Evolutionary conservation across 495 filamentous ascomycete species (phyloP).

Genomic region (Aspergillus hancockii): DNA sequence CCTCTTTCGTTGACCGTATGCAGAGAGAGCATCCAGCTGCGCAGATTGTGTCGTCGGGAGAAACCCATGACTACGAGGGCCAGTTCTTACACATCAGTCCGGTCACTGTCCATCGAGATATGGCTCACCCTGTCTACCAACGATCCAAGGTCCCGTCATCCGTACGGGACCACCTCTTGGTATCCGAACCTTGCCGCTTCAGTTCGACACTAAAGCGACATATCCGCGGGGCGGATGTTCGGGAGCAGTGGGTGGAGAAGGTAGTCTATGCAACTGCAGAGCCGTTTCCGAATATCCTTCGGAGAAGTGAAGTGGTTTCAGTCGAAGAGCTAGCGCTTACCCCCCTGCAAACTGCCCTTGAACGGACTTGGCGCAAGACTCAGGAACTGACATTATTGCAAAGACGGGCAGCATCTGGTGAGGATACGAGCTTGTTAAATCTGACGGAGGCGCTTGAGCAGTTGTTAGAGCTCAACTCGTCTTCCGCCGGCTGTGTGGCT

Average conservation of each 20-base stretch:
- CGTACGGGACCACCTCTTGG: constrained; percentile 81
- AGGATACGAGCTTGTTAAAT: constrained; percentile 61
- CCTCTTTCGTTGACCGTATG: constrained; percentile 87
- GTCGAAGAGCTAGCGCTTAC: constrained; percentile 65
- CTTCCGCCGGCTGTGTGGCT: constrained; percentile 67
- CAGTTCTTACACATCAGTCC: constrained; percentile 86
- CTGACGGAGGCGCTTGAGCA: constrained; percentile 74
- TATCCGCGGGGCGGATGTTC: constrained; percentile 61
- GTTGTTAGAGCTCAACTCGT: constrained; percentile 64
- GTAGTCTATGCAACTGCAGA: constrained; percentile 81
- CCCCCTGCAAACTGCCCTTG: constrained; percentile 83
- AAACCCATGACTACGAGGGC: constrained; percentile 82
- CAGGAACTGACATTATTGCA: constrained; percentile 77
- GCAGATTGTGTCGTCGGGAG: constrained; percentile 71
- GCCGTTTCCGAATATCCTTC: constrained; percentile 86
- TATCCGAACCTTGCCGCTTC: constrained; percentile 70
- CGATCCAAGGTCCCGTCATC: constrained; percentile 78
- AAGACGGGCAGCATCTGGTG: constrained; percentile 71
- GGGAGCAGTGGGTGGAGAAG: constrained; percentile 82
- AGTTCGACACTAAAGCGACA: constrained; percentile 69
- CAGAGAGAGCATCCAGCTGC: constrained; percentile 88
- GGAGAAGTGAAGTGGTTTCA: constrained; percentile 79
- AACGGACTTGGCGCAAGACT: constrained; percentile 89
- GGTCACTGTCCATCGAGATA: constrained; percentile 78
- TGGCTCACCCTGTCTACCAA: constrained; percentile 84